Evolutionary conservation across 192 early-diverging fungal species (phyloP).

Genomic region (Rhizoclosmatium sp.): DNA sequence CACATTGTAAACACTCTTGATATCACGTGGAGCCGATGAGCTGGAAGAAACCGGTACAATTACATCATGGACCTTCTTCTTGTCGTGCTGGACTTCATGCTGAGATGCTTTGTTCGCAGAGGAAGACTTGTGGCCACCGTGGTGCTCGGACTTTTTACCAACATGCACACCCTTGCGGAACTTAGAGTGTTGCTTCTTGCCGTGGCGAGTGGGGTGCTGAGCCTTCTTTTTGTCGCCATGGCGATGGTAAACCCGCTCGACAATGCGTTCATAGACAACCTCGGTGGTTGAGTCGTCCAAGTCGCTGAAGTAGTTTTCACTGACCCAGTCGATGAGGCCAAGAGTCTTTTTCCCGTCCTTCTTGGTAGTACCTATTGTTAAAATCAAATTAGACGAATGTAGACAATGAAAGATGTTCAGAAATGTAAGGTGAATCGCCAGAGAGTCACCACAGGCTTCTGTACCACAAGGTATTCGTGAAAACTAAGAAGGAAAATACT

Average conservation of each 20-base stretch:
- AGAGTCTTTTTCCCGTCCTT: constrained; percentile 64
- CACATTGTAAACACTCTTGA: constrained; percentile 70
- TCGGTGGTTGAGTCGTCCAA: background rate
- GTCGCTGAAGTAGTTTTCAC: constrained; percentile 7
- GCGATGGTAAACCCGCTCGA: constrained; percentile 8
- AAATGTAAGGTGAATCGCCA: background rate
- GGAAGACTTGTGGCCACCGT: background rate
- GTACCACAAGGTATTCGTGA: no score
- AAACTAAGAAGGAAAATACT: no score
- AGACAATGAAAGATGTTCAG: no score
- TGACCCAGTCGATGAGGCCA: constrained; percentile 85
- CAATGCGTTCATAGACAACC: constrained; percentile 26
- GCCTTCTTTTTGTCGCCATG: background rate
- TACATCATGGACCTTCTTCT: constrained; percentile 13
- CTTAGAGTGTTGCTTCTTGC: background rate
- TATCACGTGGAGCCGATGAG: no score
- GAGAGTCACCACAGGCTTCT: background rate
- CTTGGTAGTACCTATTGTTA: background rate
- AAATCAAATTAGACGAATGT: no score
- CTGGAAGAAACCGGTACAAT: background rate
- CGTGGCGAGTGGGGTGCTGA: background rate
- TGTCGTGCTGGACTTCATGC: background rate
- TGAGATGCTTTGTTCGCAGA: background rate
- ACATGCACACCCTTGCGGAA: background rate
- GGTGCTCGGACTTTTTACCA: background rate